Percentiles rank a stretch among this genome's conserved stretches.
These are phyloP conservation scores for Fusarium sp. DNA, from an alignment of 2,329 filamentous ascomycete species.

Conservation along the genomic window DNA sequence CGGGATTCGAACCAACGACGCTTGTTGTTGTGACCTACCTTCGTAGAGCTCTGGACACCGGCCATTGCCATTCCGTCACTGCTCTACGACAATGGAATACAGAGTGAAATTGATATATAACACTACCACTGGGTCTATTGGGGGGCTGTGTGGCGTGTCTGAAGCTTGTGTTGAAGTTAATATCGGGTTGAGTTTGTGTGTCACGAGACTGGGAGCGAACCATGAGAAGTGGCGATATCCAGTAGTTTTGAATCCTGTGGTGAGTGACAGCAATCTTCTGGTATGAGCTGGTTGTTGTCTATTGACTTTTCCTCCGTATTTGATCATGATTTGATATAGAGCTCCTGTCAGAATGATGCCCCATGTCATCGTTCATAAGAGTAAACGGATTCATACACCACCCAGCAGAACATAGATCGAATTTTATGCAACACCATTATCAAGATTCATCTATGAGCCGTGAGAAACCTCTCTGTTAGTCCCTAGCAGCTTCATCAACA, in stretches of 20 bases:
- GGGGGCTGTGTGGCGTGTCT: neutral
- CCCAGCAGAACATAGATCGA: neutral
- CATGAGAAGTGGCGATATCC: neutral
- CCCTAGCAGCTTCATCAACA: neutral
- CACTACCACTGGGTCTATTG: neutral
- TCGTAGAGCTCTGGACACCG: conserved; percentile 10
- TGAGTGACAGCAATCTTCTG: fast-evolving
- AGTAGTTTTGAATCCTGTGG: fast-evolving
- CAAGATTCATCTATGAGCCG: neutral
- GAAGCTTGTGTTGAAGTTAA: neutral
- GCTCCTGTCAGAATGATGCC: no score
- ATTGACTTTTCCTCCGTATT: neutral
- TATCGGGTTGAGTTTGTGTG: neutral
- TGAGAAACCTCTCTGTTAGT: neutral
- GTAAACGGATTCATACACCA: no score
- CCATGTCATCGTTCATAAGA: neutral
- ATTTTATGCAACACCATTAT: fast-evolving
- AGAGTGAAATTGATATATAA: neutral
- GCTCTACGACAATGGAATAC: neutral
- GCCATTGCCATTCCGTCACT: conserved; percentile 16
- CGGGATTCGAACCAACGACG: neutral
- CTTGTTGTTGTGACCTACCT: conserved; percentile 4
- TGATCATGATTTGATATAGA: neutral
- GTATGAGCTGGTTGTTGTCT: neutral
- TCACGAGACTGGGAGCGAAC: neutral